A percentile compares a stretch with the other conserved stretches of the same genome.
Evolutionary conservation across 1,284 basidiomycete genomes (phyloP).

Genomic region (Polyporus tsugae): DNA sequence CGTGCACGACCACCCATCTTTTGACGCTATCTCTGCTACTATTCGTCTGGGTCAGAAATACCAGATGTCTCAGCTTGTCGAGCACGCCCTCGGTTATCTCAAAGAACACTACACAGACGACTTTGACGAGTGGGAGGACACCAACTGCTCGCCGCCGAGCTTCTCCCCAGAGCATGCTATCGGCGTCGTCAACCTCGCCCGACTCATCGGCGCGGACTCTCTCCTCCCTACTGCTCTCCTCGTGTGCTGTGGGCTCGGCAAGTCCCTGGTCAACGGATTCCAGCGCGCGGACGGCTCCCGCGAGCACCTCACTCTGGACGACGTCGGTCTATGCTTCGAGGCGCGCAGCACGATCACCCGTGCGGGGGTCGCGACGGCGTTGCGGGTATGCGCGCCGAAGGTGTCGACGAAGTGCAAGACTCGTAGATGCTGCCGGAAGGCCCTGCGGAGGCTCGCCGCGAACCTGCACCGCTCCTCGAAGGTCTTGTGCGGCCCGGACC

Average conservation of each 20-base stretch:
- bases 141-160: slow-evolving; percentile 4
- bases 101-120: slow-evolving; percentile 6
- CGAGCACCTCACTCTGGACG: slow-evolving; percentile 15
- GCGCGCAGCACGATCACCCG: slow-evolving; percentile 8
- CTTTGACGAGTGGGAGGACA: neutral
- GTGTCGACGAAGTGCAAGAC: neutral
- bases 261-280: slow-evolving; percentile 9
- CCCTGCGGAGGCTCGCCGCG: neutral
- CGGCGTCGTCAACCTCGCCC: slow-evolving; percentile 23
- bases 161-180: slow-evolving; percentile 16
- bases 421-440: neutral
- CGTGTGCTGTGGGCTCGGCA: slow-evolving; percentile 10
- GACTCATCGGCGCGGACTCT: slow-evolving; percentile 3
- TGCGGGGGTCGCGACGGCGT: neutral
- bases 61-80: slow-evolving; percentile 4
- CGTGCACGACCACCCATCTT: slow-evolving; percentile 2
- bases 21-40: slow-evolving; percentile 6
- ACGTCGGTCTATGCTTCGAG: slow-evolving; percentile 10
- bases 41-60: slow-evolving; percentile 26
- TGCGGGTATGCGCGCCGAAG: neutral
- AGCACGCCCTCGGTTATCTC: slow-evolving; percentile 9
- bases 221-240: slow-evolving; percentile 22
- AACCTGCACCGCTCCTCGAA: neutral
- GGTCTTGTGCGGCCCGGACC: neutral
- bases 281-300: slow-evolving; percentile 8